A percentile compares a stretch with the other conserved stretches of the same genome.
Conservation (phyloP, 345 rosid species). For the Eucalyptus globulus region DNA sequence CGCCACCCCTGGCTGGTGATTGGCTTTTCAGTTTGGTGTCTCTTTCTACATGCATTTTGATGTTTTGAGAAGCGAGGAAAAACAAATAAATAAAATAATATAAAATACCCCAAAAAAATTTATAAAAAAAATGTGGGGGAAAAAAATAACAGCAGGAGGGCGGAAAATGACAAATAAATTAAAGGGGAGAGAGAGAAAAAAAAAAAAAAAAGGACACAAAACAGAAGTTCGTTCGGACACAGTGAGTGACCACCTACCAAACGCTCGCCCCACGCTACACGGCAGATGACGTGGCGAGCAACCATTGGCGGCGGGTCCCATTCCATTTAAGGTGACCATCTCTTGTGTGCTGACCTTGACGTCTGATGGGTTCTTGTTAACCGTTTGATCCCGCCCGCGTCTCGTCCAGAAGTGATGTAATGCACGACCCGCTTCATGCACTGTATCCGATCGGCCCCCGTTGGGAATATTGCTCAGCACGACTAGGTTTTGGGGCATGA, state of each 20-base stretch:
- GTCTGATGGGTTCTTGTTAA: conserved; percentile 2
- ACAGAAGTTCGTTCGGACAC: neutral
- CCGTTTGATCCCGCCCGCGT: conserved; percentile 13
- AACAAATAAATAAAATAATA: neutral
- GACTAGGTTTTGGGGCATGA: neutral
- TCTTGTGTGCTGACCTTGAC: neutral
- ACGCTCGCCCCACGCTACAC: neutral
- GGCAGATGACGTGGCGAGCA: neutral
- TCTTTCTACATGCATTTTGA: neutral
- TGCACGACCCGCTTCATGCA: neutral
- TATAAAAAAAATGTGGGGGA: neutral
- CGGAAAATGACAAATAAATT: neutral
- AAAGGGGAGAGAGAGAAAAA: neutral
- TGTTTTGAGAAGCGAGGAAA: neutral
- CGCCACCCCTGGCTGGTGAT: conserved; percentile 2
- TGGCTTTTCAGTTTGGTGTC: neutral
- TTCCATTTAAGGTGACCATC: neutral
- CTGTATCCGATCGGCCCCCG: neutral
- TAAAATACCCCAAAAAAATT: neutral
- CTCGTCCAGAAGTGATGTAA: neutral
- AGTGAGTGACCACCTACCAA: neutral
- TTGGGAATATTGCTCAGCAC: neutral
- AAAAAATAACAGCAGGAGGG: no score
- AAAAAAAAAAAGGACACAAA: neutral
- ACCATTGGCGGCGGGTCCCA: neutral